Evolutionary conservation across 495 filamentous ascomycete genomes (phyloP).

Genomic region (Aspergillus conjunctus): DNA sequence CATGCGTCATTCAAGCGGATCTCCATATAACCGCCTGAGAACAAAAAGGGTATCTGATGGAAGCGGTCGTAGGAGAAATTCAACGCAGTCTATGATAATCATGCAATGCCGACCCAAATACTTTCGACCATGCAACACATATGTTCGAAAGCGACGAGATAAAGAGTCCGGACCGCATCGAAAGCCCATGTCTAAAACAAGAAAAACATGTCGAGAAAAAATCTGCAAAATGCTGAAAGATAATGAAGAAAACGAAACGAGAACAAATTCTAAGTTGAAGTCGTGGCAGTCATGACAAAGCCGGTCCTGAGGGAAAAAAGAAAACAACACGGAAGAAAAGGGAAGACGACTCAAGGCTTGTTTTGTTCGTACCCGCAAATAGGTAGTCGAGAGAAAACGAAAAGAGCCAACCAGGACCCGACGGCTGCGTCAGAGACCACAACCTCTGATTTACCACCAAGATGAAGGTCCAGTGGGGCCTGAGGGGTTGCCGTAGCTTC

Average conservation of each 20-base stretch:
- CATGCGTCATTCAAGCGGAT: constrained; percentile 48
- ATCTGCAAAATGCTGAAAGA: constrained; percentile 32
- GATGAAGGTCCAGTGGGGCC: constrained; percentile 79
- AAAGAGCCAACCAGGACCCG: constrained; percentile 48
- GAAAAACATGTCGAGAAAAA: constrained; percentile 29
- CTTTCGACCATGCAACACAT: constrained; percentile 38
- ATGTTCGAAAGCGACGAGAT: constrained; percentile 41
- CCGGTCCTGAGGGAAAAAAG: constrained; percentile 50
- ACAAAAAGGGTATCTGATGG: constrained; percentile 61
- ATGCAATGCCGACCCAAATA: constrained; percentile 56
- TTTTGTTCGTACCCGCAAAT: constrained; percentile 51
- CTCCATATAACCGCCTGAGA: constrained; percentile 45
- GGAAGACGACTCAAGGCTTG: constrained; percentile 49
- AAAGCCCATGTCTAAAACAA: constrained; percentile 48
- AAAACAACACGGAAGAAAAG: constrained; percentile 41
- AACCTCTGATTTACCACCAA: constrained; percentile 82
- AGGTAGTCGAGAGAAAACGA: constrained; percentile 43
- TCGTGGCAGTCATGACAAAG: constrained; percentile 56
- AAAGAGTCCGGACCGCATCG: constrained; percentile 46
- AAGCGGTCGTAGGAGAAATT: constrained; percentile 56
- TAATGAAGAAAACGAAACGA: constrained; percentile 30
- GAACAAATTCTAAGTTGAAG: constrained; percentile 34
- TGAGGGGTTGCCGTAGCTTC: constrained; percentile 79
- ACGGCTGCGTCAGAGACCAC: constrained; percentile 53
- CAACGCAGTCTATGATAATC: constrained; percentile 83